Evolutionary conservation across 169 alveolate genomes (phyloP), one percentile per base, ranked within the genome.

Genomic region (Babesia ovata): DNA sequence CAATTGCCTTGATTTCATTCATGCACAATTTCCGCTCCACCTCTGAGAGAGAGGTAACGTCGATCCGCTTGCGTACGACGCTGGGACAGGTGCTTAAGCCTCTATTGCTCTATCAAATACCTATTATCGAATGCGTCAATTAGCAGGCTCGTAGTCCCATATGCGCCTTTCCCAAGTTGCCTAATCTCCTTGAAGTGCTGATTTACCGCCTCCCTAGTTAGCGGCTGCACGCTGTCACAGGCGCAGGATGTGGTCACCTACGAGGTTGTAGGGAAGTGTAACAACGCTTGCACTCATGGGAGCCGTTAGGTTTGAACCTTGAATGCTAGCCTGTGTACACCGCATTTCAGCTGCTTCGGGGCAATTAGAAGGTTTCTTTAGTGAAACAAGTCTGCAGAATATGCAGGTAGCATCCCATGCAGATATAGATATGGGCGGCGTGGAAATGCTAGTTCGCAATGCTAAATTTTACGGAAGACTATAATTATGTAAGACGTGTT

Each of bases 1-100:
- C 36, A 56, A 42, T 62, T 56, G 85, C 93, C 76, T 85, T 88
- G n/a, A 90, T 90, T 86, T 90, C 94, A 60, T 86, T 90, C 75
- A 90, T 50, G 69, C 94, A 90, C 22, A 86, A 87, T 39, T 70
- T 62, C 19, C 75, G 75, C 65, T 90, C 94, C 79, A 71, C 63
- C 22, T 84, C 88, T 49, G 90, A 56, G 66, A 90, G 67, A 24
- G 78, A 81, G 19, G 92, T 54, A 46, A 90, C 63, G 70, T 90
- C 87, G 53, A 90, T 85, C 63, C 88, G 79, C 67, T 90, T 90
- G 49, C 91, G 56, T 59, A 86, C 84, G 63, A 84, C 63, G n/a
- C 79, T 78, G 69, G 26, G 28, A 17, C 21, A 26, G n/a, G 46
- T 33, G 12, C n/a, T 8, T 16, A 16, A 29, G 13, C 14, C 12